These are phyloP conservation scores for Leishmania arabica DNA, from an alignment of 208 protist species.

Conservation along the genomic window DNA sequence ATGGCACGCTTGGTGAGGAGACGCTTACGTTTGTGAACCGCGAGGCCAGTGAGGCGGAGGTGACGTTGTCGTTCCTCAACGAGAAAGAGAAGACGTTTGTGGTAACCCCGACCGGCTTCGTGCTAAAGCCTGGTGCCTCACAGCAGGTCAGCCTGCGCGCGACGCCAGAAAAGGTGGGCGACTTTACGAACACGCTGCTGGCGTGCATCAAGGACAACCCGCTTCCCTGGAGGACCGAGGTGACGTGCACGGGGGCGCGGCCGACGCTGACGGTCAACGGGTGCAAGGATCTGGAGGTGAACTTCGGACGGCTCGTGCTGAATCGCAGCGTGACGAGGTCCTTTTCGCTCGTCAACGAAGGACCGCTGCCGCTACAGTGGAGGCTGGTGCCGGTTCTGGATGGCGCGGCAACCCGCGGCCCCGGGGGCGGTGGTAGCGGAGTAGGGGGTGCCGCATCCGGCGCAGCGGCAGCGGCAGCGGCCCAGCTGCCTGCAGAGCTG, in stretches of 20 bases:
- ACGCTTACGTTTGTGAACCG: constrained; percentile 92
- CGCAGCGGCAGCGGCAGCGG: constrained; percentile 33
- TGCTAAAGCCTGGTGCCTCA: constrained; percentile 80
- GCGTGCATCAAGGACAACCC: constrained; percentile 93
- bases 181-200: constrained; percentile 82
- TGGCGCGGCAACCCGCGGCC: neutral
- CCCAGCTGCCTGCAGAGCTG: constrained; percentile 79
- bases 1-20: constrained; percentile 39
- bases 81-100: constrained; percentile 89
- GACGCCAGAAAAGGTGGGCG: constrained; percentile 80
- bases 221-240: constrained; percentile 80
- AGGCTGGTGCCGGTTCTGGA: constrained; percentile 24
- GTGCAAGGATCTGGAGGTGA: constrained; percentile 65
- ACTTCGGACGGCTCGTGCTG: constrained; percentile 85
- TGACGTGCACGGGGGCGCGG: constrained; percentile 83
- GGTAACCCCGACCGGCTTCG: constrained; percentile 72
- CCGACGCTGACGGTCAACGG: constrained; percentile 84
- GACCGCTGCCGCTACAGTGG: constrained; percentile 83
- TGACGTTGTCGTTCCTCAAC: constrained; percentile 77
- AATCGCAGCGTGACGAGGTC: constrained; percentile 41
- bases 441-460: neutral
- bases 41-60: constrained; percentile 70
- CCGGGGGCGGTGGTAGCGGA: neutral
- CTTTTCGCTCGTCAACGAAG: constrained; percentile 77
- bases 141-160: constrained; percentile 81